phyloP scores from a whole-genome alignment of 2,329 filamentous ascomycete species.

The Xylaria hypoxylon region DNA sequence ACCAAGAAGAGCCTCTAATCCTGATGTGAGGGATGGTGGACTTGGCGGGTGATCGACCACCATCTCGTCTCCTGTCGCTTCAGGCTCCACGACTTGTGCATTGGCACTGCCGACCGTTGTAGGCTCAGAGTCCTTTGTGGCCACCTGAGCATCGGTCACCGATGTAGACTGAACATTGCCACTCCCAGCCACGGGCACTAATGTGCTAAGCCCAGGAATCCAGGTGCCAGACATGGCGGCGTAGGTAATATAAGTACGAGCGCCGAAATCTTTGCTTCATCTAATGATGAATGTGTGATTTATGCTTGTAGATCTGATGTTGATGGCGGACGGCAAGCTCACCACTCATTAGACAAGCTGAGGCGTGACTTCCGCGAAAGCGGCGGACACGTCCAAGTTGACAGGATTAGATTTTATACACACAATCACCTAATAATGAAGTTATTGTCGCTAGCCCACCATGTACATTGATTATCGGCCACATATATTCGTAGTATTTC shows the following conservation, averaged over 20 bases:
- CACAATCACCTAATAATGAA: not conserved
- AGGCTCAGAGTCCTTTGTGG: slow-evolving; percentile 14
- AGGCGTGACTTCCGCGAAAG: not conserved
- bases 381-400: not conserved
- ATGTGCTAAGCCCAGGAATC: slow-evolving; percentile 49
- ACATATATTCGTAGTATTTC: not conserved
- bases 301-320: slow-evolving; percentile 15
- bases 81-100: slow-evolving; percentile 6
- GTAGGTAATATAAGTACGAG: not conserved
- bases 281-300: not conserved
- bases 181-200: slow-evolving; percentile 22
- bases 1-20: slow-evolving; percentile 50
- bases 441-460: not conserved
- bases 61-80: slow-evolving; percentile 24
- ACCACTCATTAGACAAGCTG: not conserved
- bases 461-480: not conserved
- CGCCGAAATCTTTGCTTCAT: not conserved
- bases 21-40: slow-evolving; percentile 51
- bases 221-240: slow-evolving; percentile 36
- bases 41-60: slow-evolving; percentile 45
- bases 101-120: not conserved
- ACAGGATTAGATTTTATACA: not conserved
- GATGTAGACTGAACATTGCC: slow-evolving; percentile 23
- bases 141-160: slow-evolving; percentile 18
- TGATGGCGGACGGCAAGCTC: slow-evolving; percentile 4